Base-by-base conservation (phyloP, 2,329 filamentous ascomycete species). In the Tolypocladium sp. region DNA sequence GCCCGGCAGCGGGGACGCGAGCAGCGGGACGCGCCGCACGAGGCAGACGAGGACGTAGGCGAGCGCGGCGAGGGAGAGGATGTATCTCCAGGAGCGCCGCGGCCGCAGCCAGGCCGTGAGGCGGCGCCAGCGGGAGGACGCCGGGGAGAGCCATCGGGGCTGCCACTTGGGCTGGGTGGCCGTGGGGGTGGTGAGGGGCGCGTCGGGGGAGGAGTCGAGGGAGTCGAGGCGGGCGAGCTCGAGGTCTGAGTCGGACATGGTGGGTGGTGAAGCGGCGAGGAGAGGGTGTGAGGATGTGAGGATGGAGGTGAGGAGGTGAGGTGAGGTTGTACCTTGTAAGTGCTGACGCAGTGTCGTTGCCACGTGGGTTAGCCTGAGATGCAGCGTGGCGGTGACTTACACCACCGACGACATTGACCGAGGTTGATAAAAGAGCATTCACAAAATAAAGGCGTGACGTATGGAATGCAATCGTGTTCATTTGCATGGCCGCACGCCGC, bases 1-100 rank as follows among this genome's bases (percentile, higher is more conserved):
- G 25, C 66, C 60, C 1, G 79, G 79, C 8, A 81, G 66, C 4
- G 71, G 70, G 30, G 74, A 75, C 0, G 77, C 76, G 59, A 81
- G 73, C 20, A 79, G 70, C 4, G 77, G 78, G 25, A 70, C 66
- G 40, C 72, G 71, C 46, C 71, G 70, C 53, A 77, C 7, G 56
- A 73, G 69, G 62, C 76, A 78, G 60, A 75, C 74, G 37, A 76
- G 52, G 4, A 74, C 60, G 58, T 79, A 79, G 7, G 8, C 12
- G 55, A n/a, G n/a, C 15, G 12, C n/a, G 17, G 25, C 25, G 35
- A 20, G 33, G 56, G 7, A 13, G 56, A 53, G 55, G 4, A 56
- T 13, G 55, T 51, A 57, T 17, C 15, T 41, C 56, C 46, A 55
- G 4, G 46, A 30, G 42, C 56, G 49, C 12, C 57, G 57, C 8